phyloP scores from a whole-genome alignment of 257 asterid genomes.

The Prunella vulgaris region DNA sequence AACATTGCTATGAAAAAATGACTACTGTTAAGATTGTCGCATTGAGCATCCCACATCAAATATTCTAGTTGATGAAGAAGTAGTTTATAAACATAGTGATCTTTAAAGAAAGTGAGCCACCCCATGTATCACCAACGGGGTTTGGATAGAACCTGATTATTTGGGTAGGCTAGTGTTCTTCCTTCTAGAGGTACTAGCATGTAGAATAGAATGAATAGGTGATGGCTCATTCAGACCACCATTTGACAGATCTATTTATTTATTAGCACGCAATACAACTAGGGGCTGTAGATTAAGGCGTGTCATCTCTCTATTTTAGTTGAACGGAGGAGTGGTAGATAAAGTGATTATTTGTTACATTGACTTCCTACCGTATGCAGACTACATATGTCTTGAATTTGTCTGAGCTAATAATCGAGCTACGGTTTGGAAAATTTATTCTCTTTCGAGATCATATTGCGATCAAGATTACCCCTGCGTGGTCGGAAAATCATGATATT shows the following conservation, averaged over 20 bases:
- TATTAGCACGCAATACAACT: too few relatives aligned
- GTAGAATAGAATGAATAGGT: background rate
- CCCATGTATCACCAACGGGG: background rate
- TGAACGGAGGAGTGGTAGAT: slow-evolving; percentile 6
- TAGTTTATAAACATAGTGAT: background rate
- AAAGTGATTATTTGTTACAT: background rate
- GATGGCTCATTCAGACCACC: background rate
- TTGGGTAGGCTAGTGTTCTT: background rate
- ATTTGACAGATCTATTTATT: background rate
- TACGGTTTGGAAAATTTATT: background rate
- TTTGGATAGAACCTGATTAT: too few relatives aligned
- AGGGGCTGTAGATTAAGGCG: background rate
- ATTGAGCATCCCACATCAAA: too few relatives aligned
- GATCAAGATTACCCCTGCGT: background rate
- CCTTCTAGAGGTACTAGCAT: background rate
- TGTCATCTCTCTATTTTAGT: background rate
- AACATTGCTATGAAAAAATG: background rate
- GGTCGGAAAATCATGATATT: background rate
- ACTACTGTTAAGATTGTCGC: background rate
- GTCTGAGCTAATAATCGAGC: background rate
- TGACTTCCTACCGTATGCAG: slow-evolving; percentile 13
- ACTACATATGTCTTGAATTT: background rate
- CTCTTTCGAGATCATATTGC: background rate
- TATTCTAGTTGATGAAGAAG: too few relatives aligned
- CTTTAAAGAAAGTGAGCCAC: too few relatives aligned